A percentile compares a stretch with the other conserved stretches of the same genome.
phyloP scores from a whole-genome alignment of 108 stramenopile species.

The Discostella pseudostelligera region DNA sequence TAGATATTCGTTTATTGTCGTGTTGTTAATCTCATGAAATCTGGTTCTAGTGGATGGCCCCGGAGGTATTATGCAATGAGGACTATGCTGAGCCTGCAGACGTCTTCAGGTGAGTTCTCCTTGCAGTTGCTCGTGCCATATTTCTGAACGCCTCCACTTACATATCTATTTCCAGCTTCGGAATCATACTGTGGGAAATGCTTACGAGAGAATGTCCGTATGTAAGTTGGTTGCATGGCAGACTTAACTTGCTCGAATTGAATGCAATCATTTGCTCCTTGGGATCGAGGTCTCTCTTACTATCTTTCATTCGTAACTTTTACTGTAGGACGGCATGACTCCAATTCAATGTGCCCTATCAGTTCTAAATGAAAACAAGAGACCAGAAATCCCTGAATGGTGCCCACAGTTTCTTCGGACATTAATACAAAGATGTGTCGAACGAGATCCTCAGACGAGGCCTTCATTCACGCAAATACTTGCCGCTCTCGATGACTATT shows the following conservation, averaged over 20 bases:
- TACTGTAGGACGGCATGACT: conserved; percentile 74
- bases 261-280: neutral
- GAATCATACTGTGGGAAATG: conserved; percentile 85
- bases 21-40: neutral
- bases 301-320: neutral
- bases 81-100: conserved; percentile 86
- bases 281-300: no score
- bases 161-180: conserved; percentile 43
- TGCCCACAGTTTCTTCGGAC: conserved; percentile 73
- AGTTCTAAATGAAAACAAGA: conserved; percentile 79
- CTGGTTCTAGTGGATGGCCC: conserved; percentile 84
- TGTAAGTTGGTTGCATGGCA: neutral
- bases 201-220: conserved; percentile 84
- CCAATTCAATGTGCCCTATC: conserved; percentile 87
- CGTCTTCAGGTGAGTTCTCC: conserved; percentile 46
- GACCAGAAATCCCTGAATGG: conserved; percentile 83
- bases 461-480: conserved; percentile 78
- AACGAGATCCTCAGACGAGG: conserved; percentile 60
- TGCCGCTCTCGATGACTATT: conserved; percentile 51
- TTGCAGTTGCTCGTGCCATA: neutral
- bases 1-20: neutral
- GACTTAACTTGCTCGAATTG: neutral
- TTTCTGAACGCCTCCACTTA: neutral
- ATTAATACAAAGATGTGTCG: conserved; percentile 72
- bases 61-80: conserved; percentile 79